Evolutionary conservation across 2,329 filamentous ascomycete species (phyloP).

Genomic region (Malbranchea zuffiana): DNA sequence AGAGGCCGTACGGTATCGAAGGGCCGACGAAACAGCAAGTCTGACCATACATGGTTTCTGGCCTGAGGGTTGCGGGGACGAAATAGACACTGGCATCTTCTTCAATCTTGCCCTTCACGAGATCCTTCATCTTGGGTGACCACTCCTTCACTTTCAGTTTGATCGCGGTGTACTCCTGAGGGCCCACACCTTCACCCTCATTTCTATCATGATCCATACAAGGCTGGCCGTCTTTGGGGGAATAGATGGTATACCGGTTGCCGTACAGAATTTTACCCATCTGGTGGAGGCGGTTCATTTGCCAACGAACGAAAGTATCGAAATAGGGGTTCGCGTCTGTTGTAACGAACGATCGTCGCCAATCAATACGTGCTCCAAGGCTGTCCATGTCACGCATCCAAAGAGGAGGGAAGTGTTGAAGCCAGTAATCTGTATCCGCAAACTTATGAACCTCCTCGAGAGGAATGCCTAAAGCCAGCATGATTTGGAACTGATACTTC

Average conservation of each 20-base stretch:
- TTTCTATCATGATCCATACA: constrained; percentile 81
- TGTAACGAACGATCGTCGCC: constrained; percentile 84
- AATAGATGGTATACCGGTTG: constrained; percentile 88
- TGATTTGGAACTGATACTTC: constrained; percentile 95
- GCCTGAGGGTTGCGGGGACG: constrained; percentile 79
- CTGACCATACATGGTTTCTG: constrained; percentile 98
- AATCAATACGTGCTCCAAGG: constrained; percentile 81
- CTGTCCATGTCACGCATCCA: constrained; percentile 66
- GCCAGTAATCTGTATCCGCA: constrained; percentile 82
- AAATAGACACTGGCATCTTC: constrained; percentile 72
- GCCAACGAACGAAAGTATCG: constrained; percentile 90
- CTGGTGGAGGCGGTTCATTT: constrained; percentile 86
- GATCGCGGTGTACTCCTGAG: constrained; percentile 85
- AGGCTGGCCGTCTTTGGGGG: constrained; percentile 75
- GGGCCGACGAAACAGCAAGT: constrained; percentile 92
- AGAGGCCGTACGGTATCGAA: constrained; percentile 71
- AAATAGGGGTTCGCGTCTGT: constrained; percentile 97
- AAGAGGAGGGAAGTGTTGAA: constrained; percentile 79
- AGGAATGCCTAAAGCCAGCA: constrained; percentile 81
- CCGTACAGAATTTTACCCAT: constrained; percentile 89
- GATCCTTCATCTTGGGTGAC: constrained; percentile 62
- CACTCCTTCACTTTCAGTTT: constrained; percentile 89
- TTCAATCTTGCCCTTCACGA: constrained; percentile 67
- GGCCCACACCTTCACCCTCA: constrained; percentile 67
- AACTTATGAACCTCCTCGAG: constrained; percentile 85